phyloP scores from a whole-genome alignment of 192 early-diverging fungal genomes.

The Coemansia sp. region DNA sequence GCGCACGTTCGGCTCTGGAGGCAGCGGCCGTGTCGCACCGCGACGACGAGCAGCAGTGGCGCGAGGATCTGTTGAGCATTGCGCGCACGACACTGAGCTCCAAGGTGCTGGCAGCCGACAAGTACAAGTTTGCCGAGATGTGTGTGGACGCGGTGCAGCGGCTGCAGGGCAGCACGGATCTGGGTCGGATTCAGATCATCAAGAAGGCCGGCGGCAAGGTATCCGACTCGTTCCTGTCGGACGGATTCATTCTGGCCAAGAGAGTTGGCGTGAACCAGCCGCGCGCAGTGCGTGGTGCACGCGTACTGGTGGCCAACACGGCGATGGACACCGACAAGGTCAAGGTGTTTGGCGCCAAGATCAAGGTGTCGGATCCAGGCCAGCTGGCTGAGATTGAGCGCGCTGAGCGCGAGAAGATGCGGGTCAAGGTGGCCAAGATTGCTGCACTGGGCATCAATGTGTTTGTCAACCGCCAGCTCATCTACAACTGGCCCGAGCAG shows the following conservation, averaged over 20 bases:
- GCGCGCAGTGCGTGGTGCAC: slow-evolving; percentile 92
- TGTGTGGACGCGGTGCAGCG: slow-evolving; percentile 96
- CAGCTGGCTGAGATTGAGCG: slow-evolving; percentile 98
- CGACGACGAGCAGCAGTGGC: slow-evolving; percentile 68
- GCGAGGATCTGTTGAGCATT: slow-evolving; percentile 93
- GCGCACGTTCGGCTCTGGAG: slow-evolving; percentile 84
- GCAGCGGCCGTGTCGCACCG: slow-evolving; percentile 79
- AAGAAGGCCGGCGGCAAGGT: slow-evolving; percentile 97
- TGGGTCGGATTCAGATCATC: slow-evolving; percentile 99
- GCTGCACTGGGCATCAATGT: slow-evolving; percentile 97
- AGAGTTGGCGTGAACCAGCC: slow-evolving; percentile 99
- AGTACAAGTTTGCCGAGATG: slow-evolving; percentile 93
- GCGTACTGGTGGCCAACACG: slow-evolving; percentile 97
- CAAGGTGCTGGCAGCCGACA: slow-evolving; percentile 94
- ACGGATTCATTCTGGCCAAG: slow-evolving; percentile 98
- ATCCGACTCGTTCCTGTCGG: slow-evolving; percentile 92
- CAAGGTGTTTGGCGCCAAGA: slow-evolving; percentile 98
- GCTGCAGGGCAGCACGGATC: slow-evolving; percentile 93
- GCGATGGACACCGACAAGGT: slow-evolving; percentile 99
- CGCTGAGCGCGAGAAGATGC: slow-evolving; percentile 98
- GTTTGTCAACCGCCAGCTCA: slow-evolving; percentile 99
- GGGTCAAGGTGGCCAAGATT: slow-evolving; percentile 97
- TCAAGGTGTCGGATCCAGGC: slow-evolving; percentile 93
- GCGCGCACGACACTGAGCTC: slow-evolving; percentile 95
- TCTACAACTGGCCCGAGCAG: slow-evolving; percentile 99